These are phyloP conservation scores for Fusarium stilboides DNA, from an alignment of 2,329 filamentous ascomycete species.

Conservation along the genomic window DNA sequence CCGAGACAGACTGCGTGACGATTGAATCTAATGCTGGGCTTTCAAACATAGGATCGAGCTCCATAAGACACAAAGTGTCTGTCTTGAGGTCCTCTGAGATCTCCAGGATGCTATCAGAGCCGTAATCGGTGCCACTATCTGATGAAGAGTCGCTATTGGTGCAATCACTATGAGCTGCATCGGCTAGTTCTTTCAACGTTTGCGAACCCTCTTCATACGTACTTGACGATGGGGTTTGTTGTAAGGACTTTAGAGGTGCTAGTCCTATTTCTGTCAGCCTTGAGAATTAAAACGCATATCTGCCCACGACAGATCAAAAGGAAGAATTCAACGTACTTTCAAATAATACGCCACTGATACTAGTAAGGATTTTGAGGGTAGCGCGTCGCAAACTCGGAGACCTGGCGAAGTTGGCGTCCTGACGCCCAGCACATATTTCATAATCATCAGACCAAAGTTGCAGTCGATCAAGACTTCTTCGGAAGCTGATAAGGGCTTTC, in stretches of 20 bases:
- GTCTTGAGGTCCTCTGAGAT: conserved; percentile 7
- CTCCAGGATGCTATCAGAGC: background rate
- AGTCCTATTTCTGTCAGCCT: background rate
- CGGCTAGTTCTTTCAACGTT: background rate
- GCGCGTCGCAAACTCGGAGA: background rate
- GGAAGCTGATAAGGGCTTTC: background rate
- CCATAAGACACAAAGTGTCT: conserved; percentile 14
- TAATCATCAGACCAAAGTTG: conserved; percentile 3
- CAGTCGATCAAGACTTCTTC: background rate
- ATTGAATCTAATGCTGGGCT: background rate
- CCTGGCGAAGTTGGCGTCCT: background rate
- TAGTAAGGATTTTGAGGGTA: background rate
- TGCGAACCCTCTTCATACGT: background rate
- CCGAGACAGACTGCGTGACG: background rate
- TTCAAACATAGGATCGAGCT: conserved; percentile 1
- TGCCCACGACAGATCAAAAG: too few species aligned
- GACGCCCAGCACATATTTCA: background rate
- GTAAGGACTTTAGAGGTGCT: background rate
- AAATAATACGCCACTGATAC: background rate
- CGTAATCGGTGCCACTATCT: background rate
- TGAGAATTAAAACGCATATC: too few species aligned
- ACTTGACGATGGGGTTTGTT: background rate
- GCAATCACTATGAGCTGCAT: background rate
- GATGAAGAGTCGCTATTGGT: background rate
- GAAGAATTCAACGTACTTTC: background rate